Conservation (phyloP, 108 stramenopile genomes). For the Cyclotella choctawhatcheeana region DNA sequence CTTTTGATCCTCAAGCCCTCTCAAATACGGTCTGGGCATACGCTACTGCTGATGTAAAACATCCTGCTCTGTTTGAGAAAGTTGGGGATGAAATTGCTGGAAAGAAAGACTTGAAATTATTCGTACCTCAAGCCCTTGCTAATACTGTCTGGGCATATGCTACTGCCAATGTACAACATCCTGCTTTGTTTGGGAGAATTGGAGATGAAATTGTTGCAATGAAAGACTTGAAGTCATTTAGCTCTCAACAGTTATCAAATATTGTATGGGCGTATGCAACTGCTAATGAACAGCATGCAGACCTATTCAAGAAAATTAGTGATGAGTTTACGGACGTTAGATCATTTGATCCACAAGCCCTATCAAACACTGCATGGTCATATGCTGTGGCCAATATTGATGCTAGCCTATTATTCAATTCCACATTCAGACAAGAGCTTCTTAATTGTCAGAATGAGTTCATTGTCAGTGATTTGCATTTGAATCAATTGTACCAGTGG, state of each 20-base stretch:
- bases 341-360: background rate
- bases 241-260: slow-evolving; percentile 13
- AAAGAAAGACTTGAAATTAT: background rate
- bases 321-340: background rate
- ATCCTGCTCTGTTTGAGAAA: background rate
- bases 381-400: background rate
- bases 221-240: slow-evolving; percentile 12
- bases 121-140: background rate
- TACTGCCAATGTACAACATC: background rate
- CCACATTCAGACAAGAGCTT: background rate
- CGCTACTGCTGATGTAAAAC: background rate
- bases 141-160: slow-evolving; percentile 26
- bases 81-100: background rate
- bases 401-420: background rate
- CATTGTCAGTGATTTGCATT: background rate
- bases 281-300: background rate
- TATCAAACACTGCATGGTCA: slow-evolving; percentile 9
- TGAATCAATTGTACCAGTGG: slow-evolving; percentile 16
- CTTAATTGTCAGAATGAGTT: background rate
- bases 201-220: background rate
- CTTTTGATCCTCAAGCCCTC: slow-evolving; percentile 5
- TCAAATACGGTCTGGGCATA: slow-evolving; percentile 10
- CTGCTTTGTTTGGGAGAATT: slow-evolving; percentile 10
- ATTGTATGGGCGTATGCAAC: slow-evolving; percentile 23
- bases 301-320: background rate